Percentiles rank a stretch among this genome's conserved stretches.
phyloP scores from a whole-genome alignment of 73 alveolate genomes.

The Stentor coeruleus region DNA sequence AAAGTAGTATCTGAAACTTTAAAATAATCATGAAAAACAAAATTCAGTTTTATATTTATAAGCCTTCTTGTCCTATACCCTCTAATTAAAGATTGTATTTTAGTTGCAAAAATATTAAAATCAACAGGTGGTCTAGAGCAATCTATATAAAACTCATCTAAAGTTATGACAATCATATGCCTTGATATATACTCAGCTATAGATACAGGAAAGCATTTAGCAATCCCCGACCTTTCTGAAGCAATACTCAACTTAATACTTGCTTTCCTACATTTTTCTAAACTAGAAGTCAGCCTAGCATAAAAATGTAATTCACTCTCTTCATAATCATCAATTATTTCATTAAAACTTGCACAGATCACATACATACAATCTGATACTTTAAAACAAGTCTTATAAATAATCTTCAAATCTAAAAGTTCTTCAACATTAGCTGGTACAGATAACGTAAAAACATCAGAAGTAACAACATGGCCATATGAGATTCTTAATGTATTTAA shows the following conservation, averaged over 20 bases:
- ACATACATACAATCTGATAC: not conserved
- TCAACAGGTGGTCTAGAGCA: constrained; percentile 7
- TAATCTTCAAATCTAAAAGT: not conserved
- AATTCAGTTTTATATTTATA: not conserved
- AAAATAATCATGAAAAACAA: not conserved
- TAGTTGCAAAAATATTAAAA: not conserved
- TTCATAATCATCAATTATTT: not conserved
- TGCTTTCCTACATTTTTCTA: not conserved
- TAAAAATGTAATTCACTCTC: not conserved
- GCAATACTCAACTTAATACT: not conserved
- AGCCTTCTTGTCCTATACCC: not conserved
- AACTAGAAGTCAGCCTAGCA: not conserved
- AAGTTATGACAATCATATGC: not conserved
- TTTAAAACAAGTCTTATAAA: too few relatives aligned
- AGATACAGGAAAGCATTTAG: not conserved
- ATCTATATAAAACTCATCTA: not conserved
- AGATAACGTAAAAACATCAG: not conserved
- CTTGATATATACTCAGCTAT: not conserved
- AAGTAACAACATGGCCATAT: not conserved
- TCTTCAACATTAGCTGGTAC: not conserved
- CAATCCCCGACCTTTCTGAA: not conserved
- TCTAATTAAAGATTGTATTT: not conserved
- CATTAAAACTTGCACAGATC: not conserved
- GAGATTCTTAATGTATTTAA: not conserved
- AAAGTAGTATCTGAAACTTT: not conserved